Conservation (phyloP, 1,284 basidiomycete genomes). For the Ustilago tritici region DNA sequence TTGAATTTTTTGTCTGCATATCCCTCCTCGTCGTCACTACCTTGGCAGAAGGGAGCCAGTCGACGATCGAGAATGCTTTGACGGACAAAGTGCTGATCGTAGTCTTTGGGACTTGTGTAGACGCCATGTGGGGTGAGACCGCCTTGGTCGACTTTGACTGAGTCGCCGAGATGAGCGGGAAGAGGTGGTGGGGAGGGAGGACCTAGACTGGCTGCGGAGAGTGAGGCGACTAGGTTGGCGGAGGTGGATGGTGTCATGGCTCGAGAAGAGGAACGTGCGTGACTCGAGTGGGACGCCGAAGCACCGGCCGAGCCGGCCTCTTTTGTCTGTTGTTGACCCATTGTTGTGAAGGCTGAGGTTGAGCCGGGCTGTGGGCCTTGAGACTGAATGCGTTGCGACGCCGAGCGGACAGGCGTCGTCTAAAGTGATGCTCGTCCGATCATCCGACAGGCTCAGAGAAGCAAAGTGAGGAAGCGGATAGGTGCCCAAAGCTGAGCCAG, state of each 20-base stretch:
- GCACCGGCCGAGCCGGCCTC: conserved; percentile 37
- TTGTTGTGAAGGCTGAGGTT: conserved; percentile 6
- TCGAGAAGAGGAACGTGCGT: conserved; percentile 31
- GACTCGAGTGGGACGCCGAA: conserved; percentile 17
- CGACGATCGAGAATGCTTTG: conserved; percentile 86
- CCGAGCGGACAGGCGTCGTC: conserved; percentile 11
- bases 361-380: not conserved
- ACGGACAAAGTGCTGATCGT: conserved; percentile 87
- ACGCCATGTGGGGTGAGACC: conserved; percentile 87
- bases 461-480: not conserved
- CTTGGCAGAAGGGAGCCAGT: conserved; percentile 94
- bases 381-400: not conserved
- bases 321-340: conserved; percentile 56
- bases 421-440: not conserved
- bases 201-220: conserved; percentile 31
- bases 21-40: conserved; percentile 90
- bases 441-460: conserved; percentile 8
- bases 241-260: conserved; percentile 41
- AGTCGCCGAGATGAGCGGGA: conserved; percentile 43
- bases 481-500: not conserved
- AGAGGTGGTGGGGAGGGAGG: conserved; percentile 42
- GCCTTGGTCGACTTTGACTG: conserved; percentile 74
- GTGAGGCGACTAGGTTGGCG: conserved; percentile 29
- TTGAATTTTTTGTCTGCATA: conserved; percentile 87
- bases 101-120: conserved; percentile 82